Base-by-base conservation (phyloP, 495 filamentous ascomycete species). In the Penicillium coprophilum region DNA sequence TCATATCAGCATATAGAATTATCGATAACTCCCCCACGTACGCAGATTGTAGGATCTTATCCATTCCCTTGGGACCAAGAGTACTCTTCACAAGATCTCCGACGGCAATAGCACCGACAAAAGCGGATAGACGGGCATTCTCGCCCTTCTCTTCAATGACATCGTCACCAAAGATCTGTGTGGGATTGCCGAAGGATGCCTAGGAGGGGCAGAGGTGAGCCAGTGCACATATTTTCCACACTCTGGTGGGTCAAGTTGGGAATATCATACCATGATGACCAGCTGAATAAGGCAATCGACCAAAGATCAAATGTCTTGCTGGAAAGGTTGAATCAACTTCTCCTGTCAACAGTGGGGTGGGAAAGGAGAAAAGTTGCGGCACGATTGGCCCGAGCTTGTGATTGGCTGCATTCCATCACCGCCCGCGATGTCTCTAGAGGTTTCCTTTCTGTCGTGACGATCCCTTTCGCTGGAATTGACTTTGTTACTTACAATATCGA, bases 11-110 rank as follows among this genome's bases (percentile, higher is more conserved):
- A 59, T 39, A 51, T 58, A 17, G 24, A 6, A 17, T 50, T 54
- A 34, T 44, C 27, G 46, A 50, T 23, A 63, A 57, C 61, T 60
- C 64, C 64, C 39, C 24, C 57, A 80, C 84, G 40, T 83, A 96
- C 88, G 92, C 95, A 76, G 92, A 97, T 71, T 97, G 94, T 71
- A 97, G 77, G 72, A 98, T 98, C 80, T 98, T 97, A 78, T 98
- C 95, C 95, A 97, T 97, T 64, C 94, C 94, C 79, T 97, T 97
- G 2, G 94, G 95, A 12, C 94, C 94, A 13, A 98, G 79, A 9
- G 94, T 98, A 69, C 89, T 94, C 83, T 98, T 98, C 23, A 98
- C 94, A 63, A 96, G 71, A 70, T 97, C 95, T 43, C 94, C 94
- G 38, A 98, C 93, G 28, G 94, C 94, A 67, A 98, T 97, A 64